Evolutionary conservation across 805 yeast genomes (phyloP), one percentile per base, ranked within the genome.

Genomic region (Wickerhamomyces chaumierensis): DNA sequence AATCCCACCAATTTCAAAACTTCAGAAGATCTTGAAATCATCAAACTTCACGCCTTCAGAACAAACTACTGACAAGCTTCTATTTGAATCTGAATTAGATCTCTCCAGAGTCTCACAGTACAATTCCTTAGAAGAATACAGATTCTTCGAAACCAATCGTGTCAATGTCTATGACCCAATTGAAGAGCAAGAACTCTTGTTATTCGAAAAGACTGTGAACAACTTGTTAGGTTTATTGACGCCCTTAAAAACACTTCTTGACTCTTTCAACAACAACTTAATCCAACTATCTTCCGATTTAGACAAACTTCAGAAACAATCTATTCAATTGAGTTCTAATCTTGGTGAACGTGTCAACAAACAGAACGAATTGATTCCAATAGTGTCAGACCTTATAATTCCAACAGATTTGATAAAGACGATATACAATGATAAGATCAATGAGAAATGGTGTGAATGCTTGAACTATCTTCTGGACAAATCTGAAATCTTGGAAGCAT

Each of bases 311-410:
- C 80, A 78, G 47, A 54, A 62, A 5, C 66, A 75, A 41, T 75
- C 83, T 2, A 53, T 68, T 15, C 57, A 62, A 15, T 55, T 81
- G 33, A 67, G 71, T 31, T 48, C 57, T 17, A 63, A 75, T 32
- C 62, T 79, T 13, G 62, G 62, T 12, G 58, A 61, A 31, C 73
- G 80, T 36, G 65, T 69, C 15, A 48, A 58, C 25, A 66, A 71
- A 16, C 73, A 77, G 40, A 55, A 57, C 8, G 65, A 65, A 37
- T 68, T 87, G 40, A 75, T 81, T 16, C 94, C 95, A 0, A 61
- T 84, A n/a, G 78, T 87, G 1, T 69, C 81, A 31, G 88, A 83
- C 46, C 62, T 83, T 28, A 63, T 82, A 42, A 73, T 88, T 7
- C 83, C 96, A 0, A 92, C 95, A 0, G 71, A 71, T 1, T 65